Percentiles rank a stretch among this genome's conserved stretches.
Conservation (phyloP, 345 rosid genomes). For the Ceriops decandra region DNA sequence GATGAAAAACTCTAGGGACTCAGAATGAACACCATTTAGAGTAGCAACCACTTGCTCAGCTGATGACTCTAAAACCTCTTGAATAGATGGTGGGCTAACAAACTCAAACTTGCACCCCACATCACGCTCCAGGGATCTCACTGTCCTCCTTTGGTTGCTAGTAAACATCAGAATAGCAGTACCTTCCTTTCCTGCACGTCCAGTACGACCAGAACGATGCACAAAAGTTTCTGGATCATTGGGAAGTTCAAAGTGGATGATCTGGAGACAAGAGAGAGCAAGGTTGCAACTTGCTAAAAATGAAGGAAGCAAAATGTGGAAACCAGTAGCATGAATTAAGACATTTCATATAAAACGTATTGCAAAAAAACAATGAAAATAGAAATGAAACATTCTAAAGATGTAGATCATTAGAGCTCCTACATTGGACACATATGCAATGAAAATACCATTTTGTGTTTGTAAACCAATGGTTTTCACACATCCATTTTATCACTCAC, state of each 20-base stretch:
- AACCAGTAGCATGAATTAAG: too few species aligned
- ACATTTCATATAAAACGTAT: too few species aligned
- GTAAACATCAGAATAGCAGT: slow-evolving; percentile 82
- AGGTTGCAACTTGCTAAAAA: slow-evolving; percentile 9
- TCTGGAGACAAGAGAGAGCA: slow-evolving; percentile 37
- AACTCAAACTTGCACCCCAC: slow-evolving; percentile 87
- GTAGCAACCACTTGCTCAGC: slow-evolving; percentile 88
- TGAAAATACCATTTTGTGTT: too few species aligned
- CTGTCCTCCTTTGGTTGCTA: slow-evolving; percentile 80
- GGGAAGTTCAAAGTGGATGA: slow-evolving; percentile 96
- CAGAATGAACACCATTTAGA: slow-evolving; percentile 82
- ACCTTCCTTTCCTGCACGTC: slow-evolving; percentile 98
- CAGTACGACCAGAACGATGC: slow-evolving; percentile 99
- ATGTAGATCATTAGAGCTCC: too few species aligned
- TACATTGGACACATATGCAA: too few species aligned
- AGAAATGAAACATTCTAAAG: too few species aligned
- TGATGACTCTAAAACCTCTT: slow-evolving; percentile 77
- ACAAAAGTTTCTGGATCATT: slow-evolving; percentile 97
- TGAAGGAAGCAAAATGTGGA: too few species aligned
- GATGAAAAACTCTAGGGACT: slow-evolving; percentile 66
- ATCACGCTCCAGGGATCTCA: slow-evolving; percentile 84
- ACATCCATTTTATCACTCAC: background rate
- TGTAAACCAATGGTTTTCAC: too few species aligned
- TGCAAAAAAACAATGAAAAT: too few species aligned
- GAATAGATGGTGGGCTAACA: slow-evolving; percentile 70